Base-by-base conservation (phyloP, 495 filamentous ascomycete species). In the Penicillium soppii region DNA sequence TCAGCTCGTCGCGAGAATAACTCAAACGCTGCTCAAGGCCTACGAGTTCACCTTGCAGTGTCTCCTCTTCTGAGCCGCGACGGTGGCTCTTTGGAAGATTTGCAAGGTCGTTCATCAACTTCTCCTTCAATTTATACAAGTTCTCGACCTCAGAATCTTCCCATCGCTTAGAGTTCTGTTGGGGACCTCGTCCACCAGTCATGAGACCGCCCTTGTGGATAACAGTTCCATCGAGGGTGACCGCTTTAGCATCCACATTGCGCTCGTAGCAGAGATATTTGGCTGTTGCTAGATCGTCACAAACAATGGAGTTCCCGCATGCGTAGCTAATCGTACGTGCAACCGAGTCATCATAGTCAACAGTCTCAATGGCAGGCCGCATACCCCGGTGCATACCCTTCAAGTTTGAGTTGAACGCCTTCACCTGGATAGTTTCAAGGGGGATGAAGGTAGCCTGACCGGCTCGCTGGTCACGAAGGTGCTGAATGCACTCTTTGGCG, bases 131-230 rank as follows among this genome's bases (percentile, higher is more conserved):
- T 51, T 81, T 85, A 54, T 84, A 76, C 15, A 96, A 77, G 57
- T 89, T 88, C 49, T 94, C 88, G 10, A 97, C 81, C 52, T 96
- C 91, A 6, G 86, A 81, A 54, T 95, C 91, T 58, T 95, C 91
- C 77, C 92, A 97, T 27, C 89, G 82, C 30, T 91, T 86, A 49
- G 88, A 86, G 33, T 81, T 82, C 35, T 86, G 83, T 62, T 84
- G 86, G 16, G 82, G 82, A 15, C 88, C 83, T 27, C 89, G 84
- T 53, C 94, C 94, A 77, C 94, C 94, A 19, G 94, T 97, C 90
- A 99, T 97, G 33, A 91, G 79, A 63, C 94, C 95, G n/a, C 88
- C 90, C 63, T 97, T 96, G 69, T 97, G 91, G 47, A 97, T 96
- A 27, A 97, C 88, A 23, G 83, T 89, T 21, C 94, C 95, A 61